A percentile compares a stretch with the other conserved stretches of the same genome.
phyloP scores from a whole-genome alignment of 116 monocot species.

The Phalaenopsis hybrid region DNA sequence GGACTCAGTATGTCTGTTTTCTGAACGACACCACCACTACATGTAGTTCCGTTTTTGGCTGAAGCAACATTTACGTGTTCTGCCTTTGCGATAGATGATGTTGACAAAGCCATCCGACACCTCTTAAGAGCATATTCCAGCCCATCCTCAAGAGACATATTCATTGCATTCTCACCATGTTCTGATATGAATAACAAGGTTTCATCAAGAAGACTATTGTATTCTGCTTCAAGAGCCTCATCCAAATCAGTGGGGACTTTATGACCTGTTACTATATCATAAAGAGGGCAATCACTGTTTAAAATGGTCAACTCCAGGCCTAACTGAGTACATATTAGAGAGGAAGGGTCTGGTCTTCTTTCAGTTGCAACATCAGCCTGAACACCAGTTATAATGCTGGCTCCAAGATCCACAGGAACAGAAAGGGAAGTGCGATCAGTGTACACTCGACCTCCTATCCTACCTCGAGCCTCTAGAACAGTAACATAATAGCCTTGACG shows the following conservation, averaged over 20 bases:
- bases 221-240: constrained; percentile 88
- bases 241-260: constrained; percentile 91
- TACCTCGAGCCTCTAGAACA: constrained; percentile 87
- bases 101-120: constrained; percentile 31
- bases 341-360: constrained; percentile 91
- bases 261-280: constrained; percentile 75
- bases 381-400: constrained; percentile 97
- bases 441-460: constrained; percentile 91
- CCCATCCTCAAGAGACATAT: constrained; percentile 86
- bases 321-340: constrained; percentile 83
- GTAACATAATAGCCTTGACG: constrained; percentile 86
- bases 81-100: constrained; percentile 20
- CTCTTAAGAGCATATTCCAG: constrained; percentile 82
- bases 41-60: constrained; percentile 4
- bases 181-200: constrained; percentile 66
- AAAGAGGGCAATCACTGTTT: constrained; percentile 97
- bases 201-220: constrained; percentile 95
- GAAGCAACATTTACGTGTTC: constrained; percentile 24
- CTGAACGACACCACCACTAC: constrained; percentile 7
- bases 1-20: constrained; percentile 50
- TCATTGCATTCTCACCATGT: constrained; percentile 52
- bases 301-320: constrained; percentile 85
- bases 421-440: constrained; percentile 89
- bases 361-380: constrained; percentile 96
- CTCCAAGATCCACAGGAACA: constrained; percentile 99